Base-by-base conservation (phyloP, 1,284 basidiomycete genomes). In the Rhodotorula sp. region DNA sequence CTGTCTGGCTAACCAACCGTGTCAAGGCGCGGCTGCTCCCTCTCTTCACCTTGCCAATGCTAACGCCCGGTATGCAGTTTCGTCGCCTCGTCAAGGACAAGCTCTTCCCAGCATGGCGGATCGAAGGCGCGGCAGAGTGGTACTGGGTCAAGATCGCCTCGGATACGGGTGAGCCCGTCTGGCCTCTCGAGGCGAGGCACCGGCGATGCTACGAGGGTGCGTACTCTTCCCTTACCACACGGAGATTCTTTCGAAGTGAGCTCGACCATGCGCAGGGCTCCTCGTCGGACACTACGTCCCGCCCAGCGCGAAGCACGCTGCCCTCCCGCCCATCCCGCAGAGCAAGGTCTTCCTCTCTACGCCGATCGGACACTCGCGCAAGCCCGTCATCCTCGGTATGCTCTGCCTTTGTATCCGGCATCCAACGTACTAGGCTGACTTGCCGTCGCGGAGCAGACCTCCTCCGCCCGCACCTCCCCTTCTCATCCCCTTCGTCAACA, bases 131-230 rank as follows among this genome's bases (percentile, higher is more conserved):
- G 9, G 69, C 53, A 36, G 71, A 77, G 19, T 78, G 78, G 78
- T 76, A 75, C 57, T 79, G 78, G 78, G 57, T 79, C 65, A 79
- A 79, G 60, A 68, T 76, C 48, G 75, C 74, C 10, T 51, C 67
- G 12, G 59, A 60, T 32, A 60, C 64, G 17, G 78, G 78, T 21
- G 65, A 74, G 57, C 77, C 78, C 22, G 71, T 79, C 2, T 76
- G 71, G 71, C 39, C 57, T 0, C 64, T 78, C 19, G 73, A 77
- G 2, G 67, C 74, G 12, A 39, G 53, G 1, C 73, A 74, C 37
- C 63, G 78, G 0, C 54, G 77, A 0, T 76, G 74, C 54, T 79
- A 79, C 66, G 78, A 79, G 58, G 74, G 76, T 71, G 57, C 12
- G 72, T 59, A 10, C 13, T 25, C 34, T 9, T 29, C 22, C 6